Percentiles rank a stretch among this genome's conserved stretches.
phyloP scores from a whole-genome alignment of 2,329 filamentous ascomycete species.

The Phialophora expanda region DNA sequence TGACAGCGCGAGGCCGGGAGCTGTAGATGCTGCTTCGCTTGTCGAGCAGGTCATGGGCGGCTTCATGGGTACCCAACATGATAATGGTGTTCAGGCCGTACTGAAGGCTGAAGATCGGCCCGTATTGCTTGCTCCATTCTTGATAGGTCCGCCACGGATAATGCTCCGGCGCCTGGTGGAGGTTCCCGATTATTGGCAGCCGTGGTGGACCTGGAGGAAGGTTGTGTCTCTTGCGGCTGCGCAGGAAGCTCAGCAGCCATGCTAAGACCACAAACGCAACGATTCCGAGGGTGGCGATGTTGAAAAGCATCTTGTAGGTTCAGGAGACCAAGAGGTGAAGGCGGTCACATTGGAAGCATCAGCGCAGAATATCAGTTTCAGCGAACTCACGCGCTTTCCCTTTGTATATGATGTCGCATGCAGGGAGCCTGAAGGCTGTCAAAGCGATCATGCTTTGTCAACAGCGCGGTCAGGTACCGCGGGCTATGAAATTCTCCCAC shows the following conservation, averaged over 20 bases:
- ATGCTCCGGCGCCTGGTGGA: slow-evolving; percentile 9
- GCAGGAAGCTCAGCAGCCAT: neutral
- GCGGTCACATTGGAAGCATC: neutral
- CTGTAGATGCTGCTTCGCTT: slow-evolving; percentile 48
- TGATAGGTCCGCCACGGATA: slow-evolving; percentile 38
- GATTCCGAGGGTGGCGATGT: neutral
- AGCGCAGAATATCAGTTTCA: too few relatives aligned
- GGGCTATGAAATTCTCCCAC: neutral
- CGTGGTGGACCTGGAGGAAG: slow-evolving; percentile 16
- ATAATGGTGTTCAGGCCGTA: slow-evolving; percentile 45
- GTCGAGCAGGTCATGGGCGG: slow-evolving; percentile 48
- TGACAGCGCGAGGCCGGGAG: slow-evolving; percentile 42
- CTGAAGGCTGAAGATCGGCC: slow-evolving; percentile 46
- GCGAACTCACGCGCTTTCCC: too few relatives aligned
- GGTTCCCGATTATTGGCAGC: slow-evolving; percentile 12
- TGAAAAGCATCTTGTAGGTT: neutral
- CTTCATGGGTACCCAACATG: slow-evolving; percentile 43
- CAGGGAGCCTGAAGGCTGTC: too few relatives aligned
- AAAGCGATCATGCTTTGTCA: slow-evolving; percentile 7
- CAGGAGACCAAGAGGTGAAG: neutral
- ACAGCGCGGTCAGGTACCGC: slow-evolving; percentile 3
- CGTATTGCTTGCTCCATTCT: slow-evolving; percentile 46
- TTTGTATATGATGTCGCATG: too few relatives aligned
- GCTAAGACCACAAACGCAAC: neutral
- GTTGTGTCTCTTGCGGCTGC: slow-evolving; percentile 3